Evolutionary conservation across 257 asterid species (phyloP).

Genomic region (Solanum pennellii): DNA sequence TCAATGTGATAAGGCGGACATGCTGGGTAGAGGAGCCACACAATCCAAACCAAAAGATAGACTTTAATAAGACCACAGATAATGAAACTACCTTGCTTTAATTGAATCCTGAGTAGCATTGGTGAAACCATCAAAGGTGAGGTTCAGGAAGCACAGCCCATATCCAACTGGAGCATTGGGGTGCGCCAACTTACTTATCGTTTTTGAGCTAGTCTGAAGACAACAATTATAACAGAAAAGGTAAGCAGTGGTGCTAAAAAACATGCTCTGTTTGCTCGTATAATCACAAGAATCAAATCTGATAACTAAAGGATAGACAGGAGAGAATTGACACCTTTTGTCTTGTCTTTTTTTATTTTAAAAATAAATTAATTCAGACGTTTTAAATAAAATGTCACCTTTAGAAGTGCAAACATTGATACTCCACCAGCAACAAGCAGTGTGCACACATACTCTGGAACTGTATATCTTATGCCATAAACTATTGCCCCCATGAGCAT

Average conservation of each 20-base stretch:
- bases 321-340: neutral
- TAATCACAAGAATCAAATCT: neutral
- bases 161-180: constrained; percentile 96
- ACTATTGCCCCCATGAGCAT: constrained; percentile 97
- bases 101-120: constrained; percentile 98
- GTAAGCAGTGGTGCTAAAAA: neutral
- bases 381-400: constrained; percentile 27
- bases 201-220: constrained; percentile 82
- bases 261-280: neutral
- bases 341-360: neutral
- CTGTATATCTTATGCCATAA: constrained; percentile 75
- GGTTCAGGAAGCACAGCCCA: constrained; percentile 84
- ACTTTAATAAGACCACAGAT: neutral
- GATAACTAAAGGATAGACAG: neutral
- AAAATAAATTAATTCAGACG: neutral
- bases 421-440: constrained; percentile 98
- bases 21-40: neutral
- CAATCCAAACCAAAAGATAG: neutral
- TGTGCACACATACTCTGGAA: constrained; percentile 87
- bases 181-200: constrained; percentile 75
- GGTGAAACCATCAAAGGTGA: constrained; percentile 96
- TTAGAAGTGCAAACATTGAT: constrained; percentile 78
- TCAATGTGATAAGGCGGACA: neutral
- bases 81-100: constrained; percentile 38
- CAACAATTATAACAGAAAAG: neutral